A percentile compares a stretch with the other conserved stretches of the same genome.
phyloP scores from a whole-genome alignment of 2,329 filamentous ascomycete species.

The Pseudogymnoascus destructans region DNA sequence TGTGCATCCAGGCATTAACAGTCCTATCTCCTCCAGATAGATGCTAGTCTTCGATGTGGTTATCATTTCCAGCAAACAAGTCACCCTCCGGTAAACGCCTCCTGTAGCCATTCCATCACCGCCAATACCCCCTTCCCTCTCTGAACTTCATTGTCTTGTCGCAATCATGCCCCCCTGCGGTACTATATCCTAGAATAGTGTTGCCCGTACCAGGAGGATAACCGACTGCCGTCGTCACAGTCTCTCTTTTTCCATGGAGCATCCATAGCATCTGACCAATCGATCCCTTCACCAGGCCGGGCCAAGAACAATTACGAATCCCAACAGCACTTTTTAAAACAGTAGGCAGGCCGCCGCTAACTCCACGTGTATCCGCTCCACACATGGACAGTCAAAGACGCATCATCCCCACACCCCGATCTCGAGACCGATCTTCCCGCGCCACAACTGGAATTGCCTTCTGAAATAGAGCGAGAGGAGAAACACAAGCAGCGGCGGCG shows the following conservation, averaged over 20 bases:
- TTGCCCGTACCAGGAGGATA: neutral
- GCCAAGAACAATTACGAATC: neutral
- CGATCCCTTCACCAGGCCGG: neutral
- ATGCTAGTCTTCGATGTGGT: neutral
- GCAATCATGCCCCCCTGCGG: neutral
- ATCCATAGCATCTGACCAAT: neutral
- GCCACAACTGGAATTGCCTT: constrained; percentile 5
- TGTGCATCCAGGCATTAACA: neutral
- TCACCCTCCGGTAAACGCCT: neutral
- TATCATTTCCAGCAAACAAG: neutral
- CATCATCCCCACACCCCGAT: neutral
- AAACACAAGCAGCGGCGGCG: constrained; percentile 4
- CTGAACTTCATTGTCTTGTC: neutral
- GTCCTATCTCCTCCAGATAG: neutral
- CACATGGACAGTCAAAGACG: neutral
- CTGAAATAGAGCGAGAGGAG: neutral
- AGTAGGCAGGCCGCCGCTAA: neutral
- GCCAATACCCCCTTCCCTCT: neutral
- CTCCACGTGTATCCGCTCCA: neutral
- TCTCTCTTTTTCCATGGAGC: neutral
- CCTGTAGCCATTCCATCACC: neutral
- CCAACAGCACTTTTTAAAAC: neutral
- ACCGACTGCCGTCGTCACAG: neutral
- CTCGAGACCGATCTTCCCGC: neutral
- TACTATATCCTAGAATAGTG: neutral